Base-by-base conservation (phyloP, 1,284 basidiomycete genomes). In the Ceratobasidium sp. region DNA sequence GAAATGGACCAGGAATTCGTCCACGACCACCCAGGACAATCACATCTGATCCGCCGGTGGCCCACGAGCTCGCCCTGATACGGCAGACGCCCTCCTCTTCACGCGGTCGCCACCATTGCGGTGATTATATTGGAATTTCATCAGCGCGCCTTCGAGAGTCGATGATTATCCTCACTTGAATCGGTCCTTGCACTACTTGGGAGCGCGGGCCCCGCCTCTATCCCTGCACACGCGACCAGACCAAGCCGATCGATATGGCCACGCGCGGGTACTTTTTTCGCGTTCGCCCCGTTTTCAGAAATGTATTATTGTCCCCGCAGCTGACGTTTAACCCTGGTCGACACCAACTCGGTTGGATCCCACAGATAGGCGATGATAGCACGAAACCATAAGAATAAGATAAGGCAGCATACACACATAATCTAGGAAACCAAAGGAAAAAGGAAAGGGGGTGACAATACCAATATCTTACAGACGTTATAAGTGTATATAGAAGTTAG, bases 181-280 rank as follows among this genome's bases (percentile, higher is more conserved):
- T 68, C 66, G 52, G 44, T 56, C 19, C 64, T 49, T 66, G 81
- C 81, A 2, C 76, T 86, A 54, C 79, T 83, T 49, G 54, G 52
- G 37, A 56, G 78, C 77, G 6, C 78, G 86, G 29, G 80, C 84
- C 82, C 86, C 0, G 83, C 87, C 7, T 77, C 81, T 8, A 97
- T 95, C 82, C 93, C 95, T 32, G 44, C 25, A 29, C 25, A 66
- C 46, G 51, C 51, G 51, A 59, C n/a, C 32, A n/a, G 13, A 22
- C 68, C 8, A 22, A 7, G 37, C 68, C 68, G 56, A 70, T 70
- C 68, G 68, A 70, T 70, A 40, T 19, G 68, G 25, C 52, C 25
- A 43, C 56, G 44, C 44, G 64, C 19, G 25, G 32, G n/a, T 51
- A 19, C 32, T 51, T 66, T 66, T 66, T 66, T 65, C 9, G 11